These are phyloP conservation scores for Inosperma sp. DNA, from an alignment of 768 basidiomycete genomes.

Conservation along the genomic window DNA sequence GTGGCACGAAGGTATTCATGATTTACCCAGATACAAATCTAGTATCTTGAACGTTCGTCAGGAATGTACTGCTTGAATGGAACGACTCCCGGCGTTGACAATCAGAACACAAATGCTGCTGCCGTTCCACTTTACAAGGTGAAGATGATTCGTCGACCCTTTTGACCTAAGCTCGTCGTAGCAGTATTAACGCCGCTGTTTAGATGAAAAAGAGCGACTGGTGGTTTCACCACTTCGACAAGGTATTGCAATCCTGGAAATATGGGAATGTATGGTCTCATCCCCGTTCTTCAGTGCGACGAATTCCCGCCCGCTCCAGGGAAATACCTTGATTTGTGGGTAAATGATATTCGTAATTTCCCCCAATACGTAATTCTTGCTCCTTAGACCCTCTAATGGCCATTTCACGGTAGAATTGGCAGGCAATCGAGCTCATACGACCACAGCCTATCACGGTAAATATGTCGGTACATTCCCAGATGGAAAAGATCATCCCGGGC, in stretches of 20 bases:
- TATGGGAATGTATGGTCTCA: background rate
- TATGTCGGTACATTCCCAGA: conserved; percentile 24
- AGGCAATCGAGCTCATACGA: conserved; percentile 32
- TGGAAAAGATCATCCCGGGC: conserved; percentile 27
- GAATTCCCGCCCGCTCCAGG: conserved; percentile 15
- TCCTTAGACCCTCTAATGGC: conserved; percentile 27
- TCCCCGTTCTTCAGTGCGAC: conserved; percentile 13
- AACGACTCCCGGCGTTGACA: conserved; percentile 8
- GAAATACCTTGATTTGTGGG: conserved; percentile 15
- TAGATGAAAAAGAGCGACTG: conserved; percentile 12
- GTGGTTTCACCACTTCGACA: conserved; percentile 14
- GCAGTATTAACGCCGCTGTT: background rate
- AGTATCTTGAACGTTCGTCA: background rate
- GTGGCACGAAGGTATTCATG: conserved; percentile 12
- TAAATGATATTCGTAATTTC: background rate
- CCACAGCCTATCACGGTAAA: conserved; percentile 24
- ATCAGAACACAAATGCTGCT: conserved; percentile 11
- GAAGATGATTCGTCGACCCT: background rate
- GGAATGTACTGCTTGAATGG: conserved; percentile 20
- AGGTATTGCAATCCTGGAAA: background rate
- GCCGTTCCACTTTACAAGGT: conserved; percentile 14
- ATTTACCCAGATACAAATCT: background rate
- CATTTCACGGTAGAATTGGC: conserved; percentile 35
- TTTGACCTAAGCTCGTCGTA: background rate
- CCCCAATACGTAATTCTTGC: background rate